Conservation (phyloP, 768 basidiomycete species). For the Chalciporus pseudorubinellus region DNA sequence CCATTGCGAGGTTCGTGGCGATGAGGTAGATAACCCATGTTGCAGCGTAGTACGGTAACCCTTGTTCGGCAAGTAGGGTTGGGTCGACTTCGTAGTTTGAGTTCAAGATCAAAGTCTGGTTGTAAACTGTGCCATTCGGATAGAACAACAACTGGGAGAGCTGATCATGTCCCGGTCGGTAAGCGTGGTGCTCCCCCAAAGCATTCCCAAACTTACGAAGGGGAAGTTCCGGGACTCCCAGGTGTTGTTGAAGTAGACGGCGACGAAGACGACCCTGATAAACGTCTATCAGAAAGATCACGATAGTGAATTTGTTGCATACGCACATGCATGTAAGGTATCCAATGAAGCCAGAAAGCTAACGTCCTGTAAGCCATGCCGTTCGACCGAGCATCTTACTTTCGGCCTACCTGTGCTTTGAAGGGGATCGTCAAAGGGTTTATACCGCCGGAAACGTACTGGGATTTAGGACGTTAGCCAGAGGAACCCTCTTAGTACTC, state of each 20-base stretch:
- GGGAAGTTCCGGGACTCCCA: constrained; percentile 63
- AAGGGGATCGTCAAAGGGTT: constrained; percentile 57
- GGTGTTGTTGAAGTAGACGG: constrained; percentile 45
- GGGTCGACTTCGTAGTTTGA: constrained; percentile 50
- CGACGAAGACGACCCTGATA: constrained; percentile 32
- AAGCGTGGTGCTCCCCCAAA: background rate
- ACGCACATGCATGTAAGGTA: constrained; percentile 51
- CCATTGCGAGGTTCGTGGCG: constrained; percentile 30
- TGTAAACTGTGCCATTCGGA: constrained; percentile 49
- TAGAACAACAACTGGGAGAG: constrained; percentile 50
- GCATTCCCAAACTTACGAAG: constrained; percentile 41
- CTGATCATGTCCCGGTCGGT: constrained; percentile 22
- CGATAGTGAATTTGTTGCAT: background rate
- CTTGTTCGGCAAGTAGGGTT: constrained; percentile 44
- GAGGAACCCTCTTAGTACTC: constrained; percentile 14
- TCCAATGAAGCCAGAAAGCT: constrained; percentile 48
- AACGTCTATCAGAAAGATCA: constrained; percentile 1
- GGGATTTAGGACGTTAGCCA: background rate
- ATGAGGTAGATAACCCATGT: constrained; percentile 24
- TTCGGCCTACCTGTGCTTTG: constrained; percentile 40
- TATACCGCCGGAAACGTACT: constrained; percentile 25
- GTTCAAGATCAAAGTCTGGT: constrained; percentile 54
- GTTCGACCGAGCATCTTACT: background rate
- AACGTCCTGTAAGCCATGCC: background rate
- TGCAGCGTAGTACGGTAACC: constrained; percentile 31